Base-by-base conservation (phyloP, 805 yeast genomes). In the Lipomyces yamanashiensis region DNA sequence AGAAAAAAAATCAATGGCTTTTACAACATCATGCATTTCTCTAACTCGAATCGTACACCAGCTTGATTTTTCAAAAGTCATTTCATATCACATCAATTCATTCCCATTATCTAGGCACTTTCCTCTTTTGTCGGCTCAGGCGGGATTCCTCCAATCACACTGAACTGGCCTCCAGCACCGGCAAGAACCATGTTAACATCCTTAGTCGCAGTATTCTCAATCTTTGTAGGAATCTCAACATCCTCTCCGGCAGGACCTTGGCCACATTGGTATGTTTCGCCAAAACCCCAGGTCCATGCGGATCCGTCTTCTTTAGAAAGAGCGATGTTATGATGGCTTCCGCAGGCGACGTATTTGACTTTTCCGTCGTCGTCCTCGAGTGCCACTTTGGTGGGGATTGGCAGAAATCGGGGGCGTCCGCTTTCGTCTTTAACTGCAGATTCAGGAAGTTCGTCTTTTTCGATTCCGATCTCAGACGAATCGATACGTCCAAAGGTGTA, bases 91-190 rank as follows among this genome's bases (percentile, higher is more conserved):
- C 47, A 23, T 34, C 33, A 7, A 49, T 7, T 34, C 33, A 28
- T 47, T 47, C 19, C 2, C 19, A 15, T 13, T 33, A 7, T 33
- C 41, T 49, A 49, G 13, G 19, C 41, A 36, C 28, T 51, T 41
- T 54, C 58, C 1, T 47, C 47, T n/a, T 47, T 44, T 19, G 41
- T 33, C 40, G n/a, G 21, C 41, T 28, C 50, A 13, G 67, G 40
- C 15, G 74, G 71, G 15, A 82, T 76, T 59, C 98, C 98, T 47
- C 92, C 98, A 74, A 93, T 84, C 8, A 92, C 88, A 59, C 96
- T 88, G 73, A 90, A 95, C 78, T 95, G 99, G 23, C 98, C 99
- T 66, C 99, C 99, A 53, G 95, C 95, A n/a, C 96, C 92, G 67
- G 89, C 83, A 51, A 85, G 68, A 50, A 80, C 74, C 70, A 95